Conservation (phyloP, 768 basidiomycete species). For the Xerocomus spinulosus region DNA sequence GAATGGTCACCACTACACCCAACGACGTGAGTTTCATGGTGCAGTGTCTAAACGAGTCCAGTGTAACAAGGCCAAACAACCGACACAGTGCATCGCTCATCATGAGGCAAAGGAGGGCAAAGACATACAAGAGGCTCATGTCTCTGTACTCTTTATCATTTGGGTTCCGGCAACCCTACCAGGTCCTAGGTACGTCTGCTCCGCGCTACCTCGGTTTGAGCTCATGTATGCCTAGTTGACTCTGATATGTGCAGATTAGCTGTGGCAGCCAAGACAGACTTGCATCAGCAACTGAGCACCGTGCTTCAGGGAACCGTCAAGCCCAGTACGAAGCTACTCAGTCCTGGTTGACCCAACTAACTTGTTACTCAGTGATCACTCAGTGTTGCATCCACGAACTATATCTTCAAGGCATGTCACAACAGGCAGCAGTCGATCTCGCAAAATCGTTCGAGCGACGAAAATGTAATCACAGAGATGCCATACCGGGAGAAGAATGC, state of each 20-base stretch:
- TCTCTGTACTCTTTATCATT: conserved; percentile 80
- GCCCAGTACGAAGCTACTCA: conserved; percentile 62
- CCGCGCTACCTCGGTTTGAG: neutral
- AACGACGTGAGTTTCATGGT: conserved; percentile 1
- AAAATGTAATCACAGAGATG: conserved; percentile 90
- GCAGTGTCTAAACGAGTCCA: neutral
- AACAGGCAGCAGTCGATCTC: conserved; percentile 76
- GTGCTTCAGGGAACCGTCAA: conserved; percentile 88
- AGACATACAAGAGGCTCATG: conserved; percentile 94
- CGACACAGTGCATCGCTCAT: conserved; percentile 3
- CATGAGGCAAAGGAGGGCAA: conserved; percentile 96
- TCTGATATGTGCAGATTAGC: conserved; percentile 75
- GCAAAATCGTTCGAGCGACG: conserved; percentile 92
- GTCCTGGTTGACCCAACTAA: conserved; percentile 31
- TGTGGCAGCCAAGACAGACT: conserved; percentile 65
- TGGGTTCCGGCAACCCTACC: conserved; percentile 91
- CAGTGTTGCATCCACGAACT: conserved; percentile 96
- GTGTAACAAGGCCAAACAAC: conserved; percentile 28
- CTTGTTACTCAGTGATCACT: conserved; percentile 84
- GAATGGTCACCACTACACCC: conserved; percentile 9
- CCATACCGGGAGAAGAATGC: conserved; percentile 84
- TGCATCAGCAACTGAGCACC: conserved; percentile 65
- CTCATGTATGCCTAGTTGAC: conserved; percentile 55
- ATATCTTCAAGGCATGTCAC: conserved; percentile 73
- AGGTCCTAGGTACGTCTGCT: conserved; percentile 66